Evolutionary conservation across 441 rosid species (phyloP), one percentile per base, ranked within the genome.

Genomic region (Jatropha multifida): DNA sequence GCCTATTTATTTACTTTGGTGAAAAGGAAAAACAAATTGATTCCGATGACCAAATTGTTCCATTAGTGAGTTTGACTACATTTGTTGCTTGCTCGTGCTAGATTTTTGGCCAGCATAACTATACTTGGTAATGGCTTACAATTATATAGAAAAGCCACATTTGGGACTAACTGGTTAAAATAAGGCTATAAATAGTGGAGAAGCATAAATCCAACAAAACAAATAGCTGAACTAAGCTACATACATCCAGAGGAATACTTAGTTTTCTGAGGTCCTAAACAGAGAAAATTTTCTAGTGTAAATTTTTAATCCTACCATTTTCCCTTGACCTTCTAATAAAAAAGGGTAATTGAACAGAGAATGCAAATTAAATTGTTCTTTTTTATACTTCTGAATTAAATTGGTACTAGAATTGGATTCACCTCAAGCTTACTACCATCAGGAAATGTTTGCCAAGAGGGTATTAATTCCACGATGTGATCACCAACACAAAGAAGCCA

Each of bases 341-440:
- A 23, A 23, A 23, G 23, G 23, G 0, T 23, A 23, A 23, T 23
- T 23, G 23, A 23, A 65, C 8, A 15, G 14, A 65, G 9, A 42
- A 23, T 12, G 27, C 18, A 65, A 65, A 65, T 65, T 42, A 42
- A 15, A 17, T 32, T 7, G 37, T 5, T 69, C 12, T 17, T 13
- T 13, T 56, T 40, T 9, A 55, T 69, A 10, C 38, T 69, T 70
- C 20, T 4, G 13, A 75, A 38, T 14, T 54, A 71, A 55, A n/a
- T 52, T 58, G 65, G 64, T 55, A 73, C 62, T 65, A 20, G 78
- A 74, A 63, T 3, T 56, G 52, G n/a, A 58, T 23, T 59, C 86
- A 93, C 99, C 98, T 94, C 99, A 23, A 91, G 91, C 82, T 91
- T 90, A 77, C 85, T 85, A 73, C 96, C 98, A 79, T 91, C 98